Evolutionary conservation across 1,139 yeast species (phyloP), one percentile per base, ranked within the genome.

Genomic region (Debaryomyces udenii): DNA sequence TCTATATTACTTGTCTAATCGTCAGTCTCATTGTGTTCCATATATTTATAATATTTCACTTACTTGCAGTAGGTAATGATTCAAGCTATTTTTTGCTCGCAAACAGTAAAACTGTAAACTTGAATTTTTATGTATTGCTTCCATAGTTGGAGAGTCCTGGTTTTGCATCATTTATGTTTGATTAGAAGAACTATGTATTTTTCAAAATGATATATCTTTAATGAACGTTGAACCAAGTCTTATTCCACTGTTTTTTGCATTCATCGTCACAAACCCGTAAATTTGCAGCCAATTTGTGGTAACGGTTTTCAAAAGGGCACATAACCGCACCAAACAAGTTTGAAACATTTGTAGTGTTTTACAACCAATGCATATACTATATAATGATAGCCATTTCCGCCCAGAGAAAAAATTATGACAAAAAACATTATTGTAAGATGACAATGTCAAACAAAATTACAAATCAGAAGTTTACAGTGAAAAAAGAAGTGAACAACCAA

Each of bases 271-370:
- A 9, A 30, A 11, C 14, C 9, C 31, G 31, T 20, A 22, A 23
- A 26, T 31, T 37, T 41, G 47, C 47, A 40, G 42, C 47, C 44
- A 43, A 33, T 35, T 37, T 43, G 47, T 40, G 45, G 43, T 38
- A 22, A 11, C 28, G 15, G n/a, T 2, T 3, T 9, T 13, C 4
- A 27, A 22, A 17, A 36, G n/a, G 36, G 47, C 39, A 38, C 37
- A 37, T 22, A 28, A 33, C 18, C 28, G 16, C n/a, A 16, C 27
- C 31, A 38, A 42, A 42, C 45, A 35, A 18, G 13, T 40, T 22
- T 43, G 47, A 43, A 43, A 40, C 44, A 43, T 6, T 9, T 22
- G 13, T 10, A 20, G 17, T 30, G 30, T 34, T 26, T 26, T 26
- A 24, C 34, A 29, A 23, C 34, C 30, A 22, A 31, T 20, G 10